Conservation (phyloP, 805 yeast species). For the Ogataea paraovalis region DNA sequence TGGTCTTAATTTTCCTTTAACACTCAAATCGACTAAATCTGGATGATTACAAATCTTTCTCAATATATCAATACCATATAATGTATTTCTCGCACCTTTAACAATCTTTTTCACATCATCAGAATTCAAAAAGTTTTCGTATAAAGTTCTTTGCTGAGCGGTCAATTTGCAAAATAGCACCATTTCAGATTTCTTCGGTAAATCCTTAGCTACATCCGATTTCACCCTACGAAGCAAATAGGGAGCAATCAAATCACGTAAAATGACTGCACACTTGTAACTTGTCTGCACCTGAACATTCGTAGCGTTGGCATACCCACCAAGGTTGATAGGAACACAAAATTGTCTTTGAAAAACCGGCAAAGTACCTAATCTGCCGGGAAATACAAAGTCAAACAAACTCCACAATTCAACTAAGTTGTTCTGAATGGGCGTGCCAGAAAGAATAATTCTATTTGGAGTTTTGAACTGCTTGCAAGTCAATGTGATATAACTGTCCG, state of each 20-base stretch:
- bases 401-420: constrained; percentile 92
- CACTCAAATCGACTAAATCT: constrained; percentile 58
- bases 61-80: constrained; percentile 85
- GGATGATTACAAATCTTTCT: constrained; percentile 97
- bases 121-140: constrained; percentile 69
- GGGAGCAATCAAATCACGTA: constrained; percentile 86
- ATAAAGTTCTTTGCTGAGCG: constrained; percentile 64
- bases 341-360: constrained; percentile 94
- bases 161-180: constrained; percentile 90
- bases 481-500: constrained; percentile 83
- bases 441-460: constrained; percentile 77
- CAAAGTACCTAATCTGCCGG: constrained; percentile 89
- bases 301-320: constrained; percentile 98
- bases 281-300: constrained; percentile 96
- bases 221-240: constrained; percentile 83
- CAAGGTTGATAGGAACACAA: constrained; percentile 86
- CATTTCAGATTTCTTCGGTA: constrained; percentile 91
- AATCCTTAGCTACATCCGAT: constrained; percentile 89
- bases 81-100: constrained; percentile 72
- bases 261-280: constrained; percentile 88
- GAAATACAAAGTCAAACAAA: constrained; percentile 89
- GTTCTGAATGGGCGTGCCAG: constrained; percentile 97
- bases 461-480: constrained; percentile 83
- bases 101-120: constrained; percentile 70
- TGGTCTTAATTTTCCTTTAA: constrained; percentile 26